These are phyloP conservation scores for Eucalyptus rudis DNA, from an alignment of 345 rosid species.

Conservation along the genomic window DNA sequence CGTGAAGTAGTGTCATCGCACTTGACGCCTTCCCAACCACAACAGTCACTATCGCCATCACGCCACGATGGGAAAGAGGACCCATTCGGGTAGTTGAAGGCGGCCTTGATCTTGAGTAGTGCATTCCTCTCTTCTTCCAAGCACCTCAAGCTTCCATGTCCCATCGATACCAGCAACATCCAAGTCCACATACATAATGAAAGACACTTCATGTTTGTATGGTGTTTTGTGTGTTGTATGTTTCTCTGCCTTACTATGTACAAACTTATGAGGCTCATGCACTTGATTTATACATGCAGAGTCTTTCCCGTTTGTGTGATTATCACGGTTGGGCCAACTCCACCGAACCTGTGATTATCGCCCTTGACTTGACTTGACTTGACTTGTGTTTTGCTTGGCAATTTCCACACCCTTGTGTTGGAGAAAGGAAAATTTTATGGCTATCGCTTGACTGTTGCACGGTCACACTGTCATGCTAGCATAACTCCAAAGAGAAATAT, in stretches of 20 bases:
- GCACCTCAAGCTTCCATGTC: background rate
- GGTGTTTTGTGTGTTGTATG: background rate
- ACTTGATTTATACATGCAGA: background rate
- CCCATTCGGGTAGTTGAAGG: background rate
- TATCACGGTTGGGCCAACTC: background rate
- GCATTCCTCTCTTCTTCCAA: background rate
- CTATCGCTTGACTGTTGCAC: rapidly evolving
- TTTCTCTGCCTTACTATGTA: background rate
- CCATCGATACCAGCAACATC: background rate
- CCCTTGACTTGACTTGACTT: background rate
- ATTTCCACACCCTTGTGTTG: background rate
- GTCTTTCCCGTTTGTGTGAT: background rate
- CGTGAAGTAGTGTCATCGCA: background rate
- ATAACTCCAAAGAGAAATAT: too few relatives aligned
- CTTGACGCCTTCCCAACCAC: background rate
- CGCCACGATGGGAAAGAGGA: rapidly evolving
- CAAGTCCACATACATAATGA: background rate
- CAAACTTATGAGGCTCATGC: background rate
- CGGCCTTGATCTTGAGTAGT: background rate
- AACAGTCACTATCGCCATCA: background rate
- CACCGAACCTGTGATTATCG: background rate
- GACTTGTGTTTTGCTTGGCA: background rate
- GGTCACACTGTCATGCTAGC: too few relatives aligned
- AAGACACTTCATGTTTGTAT: background rate
- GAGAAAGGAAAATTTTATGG: background rate